These are phyloP conservation scores for Simmondsia chinensis DNA, from an alignment of 148 eudicot species.

Conservation along the genomic window DNA sequence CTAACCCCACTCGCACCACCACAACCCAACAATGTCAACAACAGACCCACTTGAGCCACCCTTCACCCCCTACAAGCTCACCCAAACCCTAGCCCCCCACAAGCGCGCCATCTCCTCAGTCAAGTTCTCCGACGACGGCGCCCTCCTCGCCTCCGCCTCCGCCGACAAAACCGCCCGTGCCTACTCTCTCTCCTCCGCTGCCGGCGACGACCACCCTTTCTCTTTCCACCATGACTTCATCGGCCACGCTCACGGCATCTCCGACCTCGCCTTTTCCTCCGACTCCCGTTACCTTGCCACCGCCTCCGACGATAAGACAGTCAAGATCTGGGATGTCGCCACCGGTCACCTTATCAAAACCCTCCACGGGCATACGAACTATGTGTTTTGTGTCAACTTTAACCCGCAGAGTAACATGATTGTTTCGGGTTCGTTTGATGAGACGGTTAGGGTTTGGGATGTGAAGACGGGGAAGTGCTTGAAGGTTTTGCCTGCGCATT, in stretches of 20 bases:
- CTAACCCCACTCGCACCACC: conserved; percentile 4
- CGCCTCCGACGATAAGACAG: conserved; percentile 78
- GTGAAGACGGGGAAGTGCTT: conserved; percentile 68
- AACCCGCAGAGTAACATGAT: conserved; percentile 77
- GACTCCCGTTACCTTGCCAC: conserved; percentile 70
- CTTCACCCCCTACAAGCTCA: conserved; percentile 53
- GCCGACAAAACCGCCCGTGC: conserved; percentile 69
- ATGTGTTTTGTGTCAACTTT: conserved; percentile 60
- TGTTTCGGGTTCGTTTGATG: conserved; percentile 80
- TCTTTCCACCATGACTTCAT: conserved; percentile 26
- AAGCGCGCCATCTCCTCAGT: conserved; percentile 63
- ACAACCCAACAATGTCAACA: conserved; percentile 12
- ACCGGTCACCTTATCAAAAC: conserved; percentile 47
- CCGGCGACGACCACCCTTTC: conserved; percentile 5
- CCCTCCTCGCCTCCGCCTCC: conserved; percentile 68
- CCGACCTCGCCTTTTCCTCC: conserved; percentile 80
- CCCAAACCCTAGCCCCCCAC: conserved; percentile 77
- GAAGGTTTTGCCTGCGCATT: conserved; percentile 85
- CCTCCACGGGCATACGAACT: conserved; percentile 76
- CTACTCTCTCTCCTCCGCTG: conserved; percentile 24
- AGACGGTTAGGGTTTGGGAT: conserved; percentile 96
- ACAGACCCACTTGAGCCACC: conserved; percentile 15
- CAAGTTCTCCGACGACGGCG: conserved; percentile 76
- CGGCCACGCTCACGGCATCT: conserved; percentile 79
- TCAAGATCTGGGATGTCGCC: conserved; percentile 54